Conservation (phyloP, 2,329 filamentous ascomycete genomes). For the Leptographium lundbergii region DNA sequence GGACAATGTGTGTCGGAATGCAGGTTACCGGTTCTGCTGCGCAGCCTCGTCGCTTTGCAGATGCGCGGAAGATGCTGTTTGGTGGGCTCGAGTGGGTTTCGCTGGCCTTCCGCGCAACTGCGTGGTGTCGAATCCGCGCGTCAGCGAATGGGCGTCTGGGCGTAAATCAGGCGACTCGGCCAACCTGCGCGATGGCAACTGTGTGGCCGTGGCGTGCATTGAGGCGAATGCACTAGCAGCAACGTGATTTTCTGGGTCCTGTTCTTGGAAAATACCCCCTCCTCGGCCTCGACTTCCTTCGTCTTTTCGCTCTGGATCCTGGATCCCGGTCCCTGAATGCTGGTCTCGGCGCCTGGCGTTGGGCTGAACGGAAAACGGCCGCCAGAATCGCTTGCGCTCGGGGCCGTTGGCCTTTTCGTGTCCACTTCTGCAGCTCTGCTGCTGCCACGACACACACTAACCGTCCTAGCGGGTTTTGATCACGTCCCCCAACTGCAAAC, state of each 20-base stretch:
- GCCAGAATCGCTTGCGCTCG: neutral
- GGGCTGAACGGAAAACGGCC: neutral
- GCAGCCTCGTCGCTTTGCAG: conserved; percentile 6
- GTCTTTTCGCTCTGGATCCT: neutral
- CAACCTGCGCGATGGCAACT: neutral
- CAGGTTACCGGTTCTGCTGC: neutral
- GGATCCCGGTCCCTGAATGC: neutral
- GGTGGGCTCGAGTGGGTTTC: neutral
- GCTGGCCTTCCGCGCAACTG: conserved; percentile 2
- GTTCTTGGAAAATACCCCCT: neutral
- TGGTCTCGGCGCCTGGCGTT: neutral
- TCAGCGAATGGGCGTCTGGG: neutral
- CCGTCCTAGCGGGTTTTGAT: neutral
- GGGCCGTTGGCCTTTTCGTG: neutral
- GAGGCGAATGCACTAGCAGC: neutral
- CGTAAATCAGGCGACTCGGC: neutral
- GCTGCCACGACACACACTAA: neutral
- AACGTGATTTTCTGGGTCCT: neutral
- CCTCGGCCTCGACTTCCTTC: neutral
- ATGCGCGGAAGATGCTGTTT: neutral
- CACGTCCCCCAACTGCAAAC: neutral
- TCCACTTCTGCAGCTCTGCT: neutral
- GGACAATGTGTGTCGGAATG: neutral
- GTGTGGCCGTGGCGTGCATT: neutral
- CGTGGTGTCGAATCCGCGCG: conserved; percentile 3